These are phyloP conservation scores for Cladobotryum protrusum DNA, from an alignment of 2,329 filamentous ascomycete genomes.

Conservation along the genomic window DNA sequence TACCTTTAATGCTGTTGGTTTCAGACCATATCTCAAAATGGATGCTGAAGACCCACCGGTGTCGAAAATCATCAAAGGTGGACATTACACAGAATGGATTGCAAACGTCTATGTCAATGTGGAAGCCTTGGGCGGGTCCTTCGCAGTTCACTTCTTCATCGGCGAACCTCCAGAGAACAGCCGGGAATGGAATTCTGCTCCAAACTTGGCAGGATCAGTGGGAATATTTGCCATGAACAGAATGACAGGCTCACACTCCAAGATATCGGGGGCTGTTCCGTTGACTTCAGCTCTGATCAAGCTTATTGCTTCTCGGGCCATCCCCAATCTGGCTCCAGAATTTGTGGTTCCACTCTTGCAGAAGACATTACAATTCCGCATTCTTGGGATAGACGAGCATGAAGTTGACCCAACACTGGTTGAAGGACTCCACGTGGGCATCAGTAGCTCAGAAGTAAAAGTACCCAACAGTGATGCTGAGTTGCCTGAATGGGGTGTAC, in stretches of 20 bases:
- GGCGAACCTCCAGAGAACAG: slow-evolving; percentile 44
- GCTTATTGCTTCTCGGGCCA: slow-evolving; percentile 30
- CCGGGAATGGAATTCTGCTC: slow-evolving; percentile 43
- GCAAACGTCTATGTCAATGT: slow-evolving; percentile 59
- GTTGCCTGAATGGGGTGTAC: slow-evolving; percentile 23
- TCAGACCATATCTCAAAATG: slow-evolving; percentile 21
- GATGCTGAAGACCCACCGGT: slow-evolving; percentile 18
- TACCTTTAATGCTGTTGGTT: not conserved
- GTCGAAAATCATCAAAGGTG: slow-evolving; percentile 30
- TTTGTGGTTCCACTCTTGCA: slow-evolving; percentile 38
- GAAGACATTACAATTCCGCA: slow-evolving; percentile 29
- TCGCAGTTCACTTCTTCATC: slow-evolving; percentile 61
- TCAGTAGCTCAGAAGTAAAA: slow-evolving; percentile 26
- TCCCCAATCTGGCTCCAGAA: slow-evolving; percentile 32
- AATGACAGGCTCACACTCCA: slow-evolving; percentile 25
- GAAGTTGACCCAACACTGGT: slow-evolving; percentile 21
- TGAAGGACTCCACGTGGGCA: slow-evolving; percentile 24
- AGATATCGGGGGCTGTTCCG: slow-evolving; percentile 45
- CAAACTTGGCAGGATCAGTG: slow-evolving; percentile 56
- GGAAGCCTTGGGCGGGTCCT: slow-evolving; percentile 54
- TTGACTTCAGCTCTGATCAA: slow-evolving; percentile 44
- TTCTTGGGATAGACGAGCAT: slow-evolving; percentile 21
- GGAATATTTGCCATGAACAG: slow-evolving; percentile 45
- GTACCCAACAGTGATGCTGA: slow-evolving; percentile 19
- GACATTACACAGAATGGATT: slow-evolving; percentile 57